Conservation (phyloP, 257 asterid species). For the Eustoma russellianum region DNA sequence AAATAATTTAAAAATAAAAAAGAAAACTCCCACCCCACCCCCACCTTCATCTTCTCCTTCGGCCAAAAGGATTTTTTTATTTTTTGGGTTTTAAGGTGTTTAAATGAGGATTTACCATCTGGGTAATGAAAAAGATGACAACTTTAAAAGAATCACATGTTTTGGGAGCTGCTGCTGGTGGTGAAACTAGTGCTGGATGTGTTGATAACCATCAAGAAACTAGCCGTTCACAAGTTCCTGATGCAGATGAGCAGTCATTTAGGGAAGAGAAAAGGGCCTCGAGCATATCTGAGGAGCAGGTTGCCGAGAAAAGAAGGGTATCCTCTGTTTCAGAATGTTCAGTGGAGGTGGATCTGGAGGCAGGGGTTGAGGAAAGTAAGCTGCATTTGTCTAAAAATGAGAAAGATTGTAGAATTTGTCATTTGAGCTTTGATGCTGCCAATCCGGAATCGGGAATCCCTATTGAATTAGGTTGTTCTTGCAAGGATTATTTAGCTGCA, state of each 20-base stretch:
- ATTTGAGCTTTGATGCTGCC: constrained; percentile 50
- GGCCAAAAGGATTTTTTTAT: no score
- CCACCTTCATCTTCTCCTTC: no score
- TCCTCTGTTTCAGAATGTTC: constrained; percentile 47
- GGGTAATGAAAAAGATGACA: constrained; percentile 43
- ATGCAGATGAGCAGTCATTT: constrained; percentile 7
- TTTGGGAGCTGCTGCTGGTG: constrained; percentile 21
- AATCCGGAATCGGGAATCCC: constrained; percentile 51
- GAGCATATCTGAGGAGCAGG: constrained; percentile 19
- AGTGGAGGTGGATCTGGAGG: constrained; percentile 69
- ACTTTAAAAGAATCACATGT: constrained; percentile 29
- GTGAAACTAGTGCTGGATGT: constrained; percentile 12
- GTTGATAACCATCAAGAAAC: constrained; percentile 7
- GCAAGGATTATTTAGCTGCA: constrained; percentile 79
- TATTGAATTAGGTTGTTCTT: constrained; percentile 67
- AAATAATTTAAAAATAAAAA: no score
- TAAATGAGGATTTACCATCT: constrained; percentile 45
- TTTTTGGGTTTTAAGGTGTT: constrained; percentile 15
- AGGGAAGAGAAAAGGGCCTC: constrained; percentile 5
- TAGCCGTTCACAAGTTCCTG: constrained; percentile 11
- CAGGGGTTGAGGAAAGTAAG: constrained; percentile 24
- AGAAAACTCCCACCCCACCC: no score
- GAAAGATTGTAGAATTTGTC: constrained; percentile 78
- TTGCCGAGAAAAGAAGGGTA: constrained; percentile 26
- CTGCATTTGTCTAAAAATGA: constrained; percentile 19